phyloP scores from a whole-genome alignment of 2,329 filamentous ascomycete species.

The Penicillium sp. region DNA sequence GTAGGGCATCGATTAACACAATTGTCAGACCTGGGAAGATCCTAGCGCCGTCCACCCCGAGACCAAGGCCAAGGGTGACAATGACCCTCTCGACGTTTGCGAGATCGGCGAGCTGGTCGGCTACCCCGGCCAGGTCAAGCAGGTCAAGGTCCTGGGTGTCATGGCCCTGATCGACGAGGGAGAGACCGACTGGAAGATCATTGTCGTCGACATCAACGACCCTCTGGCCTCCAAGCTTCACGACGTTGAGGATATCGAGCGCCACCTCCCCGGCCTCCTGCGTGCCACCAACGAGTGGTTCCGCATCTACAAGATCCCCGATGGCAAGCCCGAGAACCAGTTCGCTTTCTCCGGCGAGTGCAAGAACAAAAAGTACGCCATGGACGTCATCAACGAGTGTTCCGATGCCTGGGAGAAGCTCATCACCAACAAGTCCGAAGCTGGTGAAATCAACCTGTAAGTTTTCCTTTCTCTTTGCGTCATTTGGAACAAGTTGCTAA shows the following conservation, averaged over 20 bases:
- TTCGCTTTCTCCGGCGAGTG: slow-evolving; percentile 99
- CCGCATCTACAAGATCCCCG: slow-evolving; percentile 99
- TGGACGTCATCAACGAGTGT: slow-evolving; percentile 93
- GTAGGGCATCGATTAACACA: background rate
- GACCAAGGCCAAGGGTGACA: slow-evolving; percentile 99
- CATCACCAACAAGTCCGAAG: slow-evolving; percentile 80
- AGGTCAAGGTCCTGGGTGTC: slow-evolving; percentile 99
- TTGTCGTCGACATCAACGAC: slow-evolving; percentile 98
- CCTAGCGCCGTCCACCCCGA: slow-evolving; percentile 93
- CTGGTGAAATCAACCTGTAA: slow-evolving; percentile 78
- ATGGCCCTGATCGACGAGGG: slow-evolving; percentile 99
- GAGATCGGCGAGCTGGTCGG: slow-evolving; percentile 98
- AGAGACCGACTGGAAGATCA: slow-evolving; percentile 99
- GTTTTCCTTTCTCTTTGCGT: slow-evolving; percentile 37
- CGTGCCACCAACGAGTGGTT: slow-evolving; percentile 99
- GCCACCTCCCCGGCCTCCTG: slow-evolving; percentile 93
- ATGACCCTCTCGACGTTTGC: slow-evolving; percentile 98
- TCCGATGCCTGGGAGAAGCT: slow-evolving; percentile 96
- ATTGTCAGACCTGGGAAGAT: slow-evolving; percentile 90
- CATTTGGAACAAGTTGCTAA: slow-evolving; percentile 8
- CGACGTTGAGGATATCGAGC: slow-evolving; percentile 98
- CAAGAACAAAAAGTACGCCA: slow-evolving; percentile 99
- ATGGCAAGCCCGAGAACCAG: slow-evolving; percentile 99
- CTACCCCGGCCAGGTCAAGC: slow-evolving; percentile 95
- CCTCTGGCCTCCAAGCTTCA: slow-evolving; percentile 94